Evolutionary conservation across 164 flowering plant genomes (phyloP).

Genomic region (Nelumbo lutea): DNA sequence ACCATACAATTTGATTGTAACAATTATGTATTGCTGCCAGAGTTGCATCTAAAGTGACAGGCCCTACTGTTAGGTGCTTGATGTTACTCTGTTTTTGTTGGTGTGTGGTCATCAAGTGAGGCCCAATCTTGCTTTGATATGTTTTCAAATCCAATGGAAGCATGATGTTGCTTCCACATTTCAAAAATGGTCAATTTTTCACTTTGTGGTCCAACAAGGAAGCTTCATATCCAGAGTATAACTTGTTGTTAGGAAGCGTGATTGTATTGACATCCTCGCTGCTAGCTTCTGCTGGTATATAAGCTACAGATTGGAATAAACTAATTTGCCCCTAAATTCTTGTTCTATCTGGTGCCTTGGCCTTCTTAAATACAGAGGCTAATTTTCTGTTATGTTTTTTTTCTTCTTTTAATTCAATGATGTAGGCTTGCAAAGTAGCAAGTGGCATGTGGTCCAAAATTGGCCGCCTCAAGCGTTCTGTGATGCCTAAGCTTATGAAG

Average conservation of each 20-base stretch:
- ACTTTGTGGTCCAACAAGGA: too few relatives aligned
- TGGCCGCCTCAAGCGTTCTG: conserved; percentile 91
- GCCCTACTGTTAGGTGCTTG: neutral
- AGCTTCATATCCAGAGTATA: too few relatives aligned
- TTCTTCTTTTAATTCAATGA: neutral
- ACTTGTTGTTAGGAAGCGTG: too few relatives aligned
- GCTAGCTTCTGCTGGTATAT: neutral
- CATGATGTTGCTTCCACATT: neutral
- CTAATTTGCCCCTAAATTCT: neutral
- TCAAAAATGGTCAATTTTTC: neutral
- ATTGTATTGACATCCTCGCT: neutral
- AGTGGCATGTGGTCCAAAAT: conserved; percentile 92
- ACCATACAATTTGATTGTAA: neutral
- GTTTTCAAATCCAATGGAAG: neutral
- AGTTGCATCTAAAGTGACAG: neutral
- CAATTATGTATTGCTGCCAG: neutral
- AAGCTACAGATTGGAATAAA: neutral
- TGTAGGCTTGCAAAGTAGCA: conserved; percentile 73
- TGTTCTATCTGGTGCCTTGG: neutral
- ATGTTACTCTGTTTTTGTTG: too few relatives aligned
- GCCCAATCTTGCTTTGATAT: neutral
- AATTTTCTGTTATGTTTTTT: neutral
- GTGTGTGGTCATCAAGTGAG: neutral
- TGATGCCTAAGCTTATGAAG: conserved; percentile 82
- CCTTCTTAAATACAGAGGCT: neutral